Evolutionary conservation across 2,329 filamentous ascomycete genomes (phyloP).

Genomic region (Cylindrodendrum hubeiense): DNA sequence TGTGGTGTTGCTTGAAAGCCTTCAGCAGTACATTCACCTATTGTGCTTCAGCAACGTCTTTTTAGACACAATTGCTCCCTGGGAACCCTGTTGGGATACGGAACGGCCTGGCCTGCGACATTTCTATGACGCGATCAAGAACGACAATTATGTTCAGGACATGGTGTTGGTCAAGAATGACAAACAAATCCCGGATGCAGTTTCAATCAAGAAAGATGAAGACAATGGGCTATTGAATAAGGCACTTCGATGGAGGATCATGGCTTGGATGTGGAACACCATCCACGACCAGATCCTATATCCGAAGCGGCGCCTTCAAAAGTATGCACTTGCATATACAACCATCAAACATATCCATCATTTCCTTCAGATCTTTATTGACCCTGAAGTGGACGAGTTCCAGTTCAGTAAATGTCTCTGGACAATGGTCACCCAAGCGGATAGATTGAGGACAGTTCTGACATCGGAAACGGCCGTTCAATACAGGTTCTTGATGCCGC

Average conservation of each 20-base stretch:
- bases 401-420: background rate
- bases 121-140: slow-evolving; percentile 1
- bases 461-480: background rate
- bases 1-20: background rate
- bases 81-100: background rate
- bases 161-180: background rate
- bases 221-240: background rate
- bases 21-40: background rate
- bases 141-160: background rate
- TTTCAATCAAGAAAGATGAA: no score
- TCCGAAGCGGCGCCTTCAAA: background rate
- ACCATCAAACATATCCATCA: background rate
- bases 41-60: slow-evolving; percentile 7
- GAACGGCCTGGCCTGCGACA: background rate
- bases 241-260: background rate
- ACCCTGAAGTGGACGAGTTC: background rate
- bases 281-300: background rate
- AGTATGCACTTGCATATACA: background rate
- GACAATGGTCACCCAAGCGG: background rate
- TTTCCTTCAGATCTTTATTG: background rate
- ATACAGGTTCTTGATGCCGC: background rate
- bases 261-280: background rate
- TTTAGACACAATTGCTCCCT: background rate
- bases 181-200: no score
- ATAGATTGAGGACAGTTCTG: background rate